Evolutionary conservation across 2,329 filamentous ascomycete species (phyloP), one percentile per base, ranked within the genome.

Genomic region (Metarhizium sp.): DNA sequence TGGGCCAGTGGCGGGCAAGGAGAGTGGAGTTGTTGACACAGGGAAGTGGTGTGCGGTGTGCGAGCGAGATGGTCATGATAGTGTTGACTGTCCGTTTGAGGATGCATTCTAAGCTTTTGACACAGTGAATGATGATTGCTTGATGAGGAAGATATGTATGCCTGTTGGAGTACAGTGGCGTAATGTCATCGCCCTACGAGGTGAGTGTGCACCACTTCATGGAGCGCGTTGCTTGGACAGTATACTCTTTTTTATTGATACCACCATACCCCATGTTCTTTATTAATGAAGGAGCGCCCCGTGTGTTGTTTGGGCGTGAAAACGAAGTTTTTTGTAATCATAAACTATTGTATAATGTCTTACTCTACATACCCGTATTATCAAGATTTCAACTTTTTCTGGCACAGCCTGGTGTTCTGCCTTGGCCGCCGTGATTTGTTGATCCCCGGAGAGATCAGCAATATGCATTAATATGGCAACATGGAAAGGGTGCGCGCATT

Each of bases 1-100:
- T 53, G 84, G 83, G 2, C 85, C 88, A 2, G 80, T 90, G 29
- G 86, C 88, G 4, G 89, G 89, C 53, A 92, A 90, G 73, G 83
- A 86, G 61, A 90, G 85, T 55, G 87, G 88, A 1, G 75, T 89
- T 50, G 78, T 92, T 60, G 90, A 97, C 64, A 82, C 86, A 54
- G 82, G 86, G 59, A 96, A 96, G 73, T 99, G 94, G 94, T 99
- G 94, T 71, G 94, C 94, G 16, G 78, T 97, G 48, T 99, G 94
- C 69, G 94, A 99, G 76, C 84, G 90, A 59, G 94, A 99, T 66
- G 94, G 94, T 14, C 94, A 99, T 69, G 89, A 96, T 71, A 96
- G 92, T 66, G 92, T 95, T 58, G 90, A 95, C 70, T 96, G 92
- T 71, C 91, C 92, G 13, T 88, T 95, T 71, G 92, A 96, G 73